Conservation (phyloP, 202 grass and related monocot species). For the Dendrocalamus latiflorus region DNA sequence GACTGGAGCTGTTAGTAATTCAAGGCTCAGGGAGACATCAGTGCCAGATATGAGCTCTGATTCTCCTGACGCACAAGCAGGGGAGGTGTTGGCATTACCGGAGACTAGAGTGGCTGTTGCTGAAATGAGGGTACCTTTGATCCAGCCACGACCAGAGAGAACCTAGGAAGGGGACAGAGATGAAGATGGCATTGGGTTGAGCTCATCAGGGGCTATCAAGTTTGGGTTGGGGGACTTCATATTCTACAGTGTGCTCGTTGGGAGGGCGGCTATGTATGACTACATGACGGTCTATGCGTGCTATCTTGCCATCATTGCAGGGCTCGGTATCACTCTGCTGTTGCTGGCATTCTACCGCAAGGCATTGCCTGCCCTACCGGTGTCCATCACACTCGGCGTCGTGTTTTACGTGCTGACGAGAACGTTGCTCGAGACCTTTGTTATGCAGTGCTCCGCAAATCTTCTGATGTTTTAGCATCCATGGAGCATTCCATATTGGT, state of each 20-base stretch:
- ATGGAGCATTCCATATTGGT: conserved; percentile 4
- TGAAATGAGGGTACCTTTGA: conserved; percentile 57
- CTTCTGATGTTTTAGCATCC: conserved; percentile 79
- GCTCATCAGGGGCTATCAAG: conserved; percentile 80
- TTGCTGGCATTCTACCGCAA: conserved; percentile 63
- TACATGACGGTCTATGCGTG: too few species aligned
- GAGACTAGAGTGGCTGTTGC: conserved; percentile 49
- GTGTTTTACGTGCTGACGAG: conserved; percentile 87
- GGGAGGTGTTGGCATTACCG: not conserved
- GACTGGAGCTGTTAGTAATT: not conserved
- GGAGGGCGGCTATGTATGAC: too few species aligned
- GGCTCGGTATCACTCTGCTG: conserved; percentile 71
- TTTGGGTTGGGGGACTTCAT: conserved; percentile 94
- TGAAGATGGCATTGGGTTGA: conserved; percentile 67
- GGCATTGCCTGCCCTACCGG: conserved; percentile 83
- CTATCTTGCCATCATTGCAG: conserved; percentile 91
- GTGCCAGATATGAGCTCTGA: not conserved
- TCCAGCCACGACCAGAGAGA: conserved; percentile 34
- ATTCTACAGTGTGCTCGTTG: too few species aligned
- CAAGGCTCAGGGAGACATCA: not conserved
- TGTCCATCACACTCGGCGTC: conserved; percentile 74
- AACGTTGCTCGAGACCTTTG: conserved; percentile 73
- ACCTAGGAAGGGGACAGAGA: conserved; percentile 18
- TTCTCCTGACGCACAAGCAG: not conserved
- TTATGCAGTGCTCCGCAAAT: conserved; percentile 69